A percentile compares a stretch with the other conserved stretches of the same genome.
These are phyloP conservation scores for Dovyalis caffra DNA, from an alignment of 345 rosid species.

Conservation along the genomic window DNA sequence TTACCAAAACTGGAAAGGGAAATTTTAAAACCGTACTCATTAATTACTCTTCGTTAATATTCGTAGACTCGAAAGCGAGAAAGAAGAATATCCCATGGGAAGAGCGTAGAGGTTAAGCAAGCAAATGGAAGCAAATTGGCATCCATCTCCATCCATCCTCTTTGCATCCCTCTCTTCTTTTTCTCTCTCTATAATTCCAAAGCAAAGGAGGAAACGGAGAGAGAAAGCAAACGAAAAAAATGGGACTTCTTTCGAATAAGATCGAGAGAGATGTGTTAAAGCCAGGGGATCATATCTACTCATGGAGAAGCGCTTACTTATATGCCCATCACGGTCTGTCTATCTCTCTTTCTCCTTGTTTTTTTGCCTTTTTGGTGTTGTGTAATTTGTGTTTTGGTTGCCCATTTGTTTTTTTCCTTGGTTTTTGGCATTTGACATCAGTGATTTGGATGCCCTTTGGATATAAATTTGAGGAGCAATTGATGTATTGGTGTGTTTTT, in stretches of 20 bases:
- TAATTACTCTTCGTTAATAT: not conserved
- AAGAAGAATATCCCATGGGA: not conserved
- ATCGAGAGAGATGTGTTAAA: conserved; percentile 50
- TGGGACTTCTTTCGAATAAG: conserved; percentile 63
- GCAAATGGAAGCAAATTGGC: not conserved
- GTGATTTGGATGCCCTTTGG: not conserved
- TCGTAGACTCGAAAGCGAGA: no score
- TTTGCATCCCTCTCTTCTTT: no score
- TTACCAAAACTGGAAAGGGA: not conserved
- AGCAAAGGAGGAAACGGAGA: not conserved
- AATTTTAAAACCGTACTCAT: not conserved
- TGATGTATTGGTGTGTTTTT: not conserved
- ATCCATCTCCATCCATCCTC: no score
- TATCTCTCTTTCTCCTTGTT: not conserved
- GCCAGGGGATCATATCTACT: conserved; percentile 79
- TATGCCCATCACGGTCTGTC: conserved; percentile 75
- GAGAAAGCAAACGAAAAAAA: not conserved
- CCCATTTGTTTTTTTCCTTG: not conserved
- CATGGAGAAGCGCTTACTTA: conserved; percentile 67
- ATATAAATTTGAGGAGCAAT: not conserved
- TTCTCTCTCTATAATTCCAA: no score
- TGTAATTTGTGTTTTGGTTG: not conserved
- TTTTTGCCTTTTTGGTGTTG: not conserved
- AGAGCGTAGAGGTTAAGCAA: not conserved
- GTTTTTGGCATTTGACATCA: not conserved